These are phyloP conservation scores for Orbilia oligospora DNA, from an alignment of 2,329 filamentous ascomycete genomes.

Conservation along the genomic window DNA sequence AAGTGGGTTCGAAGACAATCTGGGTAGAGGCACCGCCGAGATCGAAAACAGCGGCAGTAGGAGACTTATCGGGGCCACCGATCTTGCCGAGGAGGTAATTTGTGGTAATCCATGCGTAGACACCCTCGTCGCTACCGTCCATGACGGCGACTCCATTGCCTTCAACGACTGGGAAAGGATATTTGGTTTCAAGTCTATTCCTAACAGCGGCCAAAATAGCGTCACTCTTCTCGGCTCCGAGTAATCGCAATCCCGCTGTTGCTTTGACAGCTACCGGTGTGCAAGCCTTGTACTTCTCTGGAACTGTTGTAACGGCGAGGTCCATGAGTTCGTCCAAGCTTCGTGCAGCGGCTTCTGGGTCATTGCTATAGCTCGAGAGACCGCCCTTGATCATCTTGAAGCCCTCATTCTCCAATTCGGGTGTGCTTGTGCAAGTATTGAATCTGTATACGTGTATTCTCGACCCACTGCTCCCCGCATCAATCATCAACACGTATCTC, in stretches of 20 bases:
- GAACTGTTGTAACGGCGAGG: slow-evolving; percentile 85
- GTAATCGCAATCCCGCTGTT: slow-evolving; percentile 89
- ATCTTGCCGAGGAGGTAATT: slow-evolving; percentile 99
- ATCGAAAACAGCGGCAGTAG: slow-evolving; percentile 95
- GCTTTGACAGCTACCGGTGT: slow-evolving; percentile 97
- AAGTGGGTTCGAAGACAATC: slow-evolving; percentile 98
- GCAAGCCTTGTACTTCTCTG: slow-evolving; percentile 90
- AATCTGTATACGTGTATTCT: slow-evolving; percentile 99
- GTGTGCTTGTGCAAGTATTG: slow-evolving; percentile 97
- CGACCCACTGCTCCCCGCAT: slow-evolving; percentile 96
- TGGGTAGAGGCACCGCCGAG: slow-evolving; percentile 97
- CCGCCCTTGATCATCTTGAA: slow-evolving; percentile 94
- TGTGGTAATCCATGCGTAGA: slow-evolving; percentile 90
- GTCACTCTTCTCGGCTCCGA: slow-evolving; percentile 84
- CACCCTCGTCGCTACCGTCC: slow-evolving; percentile 91
- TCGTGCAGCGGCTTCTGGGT: slow-evolving; percentile 88
- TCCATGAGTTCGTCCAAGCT: slow-evolving; percentile 90
- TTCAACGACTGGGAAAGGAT: slow-evolving; percentile 94
- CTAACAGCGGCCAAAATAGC: slow-evolving; percentile 90
- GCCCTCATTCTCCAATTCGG: slow-evolving; percentile 90
- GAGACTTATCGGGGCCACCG: slow-evolving; percentile 87
- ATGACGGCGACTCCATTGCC: slow-evolving; percentile 95
- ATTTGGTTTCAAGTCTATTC: slow-evolving; percentile 84
- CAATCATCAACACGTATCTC: slow-evolving; percentile 94
- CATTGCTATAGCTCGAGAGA: slow-evolving; percentile 86